These are phyloP conservation scores for Tolypocladium endophyticum DNA, from an alignment of 2,329 filamentous ascomycete genomes.

Conservation along the genomic window DNA sequence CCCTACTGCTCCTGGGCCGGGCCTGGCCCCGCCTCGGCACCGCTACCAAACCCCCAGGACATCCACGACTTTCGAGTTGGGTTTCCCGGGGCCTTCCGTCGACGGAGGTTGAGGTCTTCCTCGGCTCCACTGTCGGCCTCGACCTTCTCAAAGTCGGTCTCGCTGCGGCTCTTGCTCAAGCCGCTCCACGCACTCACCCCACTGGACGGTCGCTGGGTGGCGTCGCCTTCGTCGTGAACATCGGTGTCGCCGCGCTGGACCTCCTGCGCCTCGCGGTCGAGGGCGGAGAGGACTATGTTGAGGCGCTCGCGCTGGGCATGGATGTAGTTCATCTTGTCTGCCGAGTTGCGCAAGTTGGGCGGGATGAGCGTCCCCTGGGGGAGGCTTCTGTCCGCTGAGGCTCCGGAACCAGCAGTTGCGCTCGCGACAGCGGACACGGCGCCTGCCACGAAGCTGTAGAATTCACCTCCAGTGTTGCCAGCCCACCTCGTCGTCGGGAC, in stretches of 20 bases:
- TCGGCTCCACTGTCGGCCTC: slow-evolving; percentile 60
- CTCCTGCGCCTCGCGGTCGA: slow-evolving; percentile 67
- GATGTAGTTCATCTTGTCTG: slow-evolving; percentile 65
- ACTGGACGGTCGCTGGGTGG: slow-evolving; percentile 32
- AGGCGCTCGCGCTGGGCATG: slow-evolving; percentile 70
- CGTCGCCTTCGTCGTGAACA: slow-evolving; percentile 19
- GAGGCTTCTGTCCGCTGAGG: neutral
- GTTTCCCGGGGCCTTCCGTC: slow-evolving; percentile 15
- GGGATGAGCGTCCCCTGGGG: slow-evolving; percentile 57
- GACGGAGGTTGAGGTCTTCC: slow-evolving; percentile 31
- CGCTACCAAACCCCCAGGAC: slow-evolving; percentile 34
- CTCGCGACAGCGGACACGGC: slow-evolving; percentile 55
- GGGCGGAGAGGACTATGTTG: slow-evolving; percentile 60
- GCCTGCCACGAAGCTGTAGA: slow-evolving; percentile 67
- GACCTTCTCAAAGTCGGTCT: slow-evolving; percentile 83
- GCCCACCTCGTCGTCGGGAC: slow-evolving; percentile 60
- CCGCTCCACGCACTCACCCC: slow-evolving; percentile 40
- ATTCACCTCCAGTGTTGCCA: slow-evolving; percentile 44
- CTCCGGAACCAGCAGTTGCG: slow-evolving; percentile 12
- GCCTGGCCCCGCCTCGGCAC: slow-evolving; percentile 18
- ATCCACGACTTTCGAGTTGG: slow-evolving; percentile 29
- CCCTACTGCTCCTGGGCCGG: slow-evolving; percentile 29
- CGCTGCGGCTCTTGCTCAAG: slow-evolving; percentile 72
- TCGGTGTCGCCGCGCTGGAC: slow-evolving; percentile 31
- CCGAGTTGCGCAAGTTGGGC: slow-evolving; percentile 49